A percentile compares a stretch with the other conserved stretches of the same genome.
phyloP scores from a whole-genome alignment of 1,139 yeast species.

The Saccharomyces hybrid region DNA sequence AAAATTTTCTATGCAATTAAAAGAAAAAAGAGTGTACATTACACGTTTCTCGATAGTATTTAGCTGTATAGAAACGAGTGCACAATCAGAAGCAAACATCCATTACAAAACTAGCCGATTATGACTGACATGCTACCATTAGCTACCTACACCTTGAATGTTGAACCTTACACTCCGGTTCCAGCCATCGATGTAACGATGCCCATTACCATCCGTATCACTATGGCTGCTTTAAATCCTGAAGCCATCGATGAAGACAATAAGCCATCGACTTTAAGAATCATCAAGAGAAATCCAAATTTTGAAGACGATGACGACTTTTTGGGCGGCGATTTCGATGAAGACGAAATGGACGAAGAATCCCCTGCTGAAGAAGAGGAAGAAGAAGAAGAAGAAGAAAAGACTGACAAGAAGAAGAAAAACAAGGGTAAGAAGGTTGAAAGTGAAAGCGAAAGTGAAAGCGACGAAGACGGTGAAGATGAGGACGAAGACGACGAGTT shows the following conservation, averaged over 20 bases:
- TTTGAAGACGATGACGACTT: constrained; percentile 39
- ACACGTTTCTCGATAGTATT: background rate
- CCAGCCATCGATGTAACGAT: constrained; percentile 80
- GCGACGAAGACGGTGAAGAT: constrained; percentile 30
- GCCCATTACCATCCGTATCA: constrained; percentile 83
- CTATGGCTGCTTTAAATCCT: constrained; percentile 94
- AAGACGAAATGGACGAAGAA: constrained; percentile 41
- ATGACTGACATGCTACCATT: constrained; percentile 73
- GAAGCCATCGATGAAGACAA: constrained; percentile 70
- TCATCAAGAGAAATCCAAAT: constrained; percentile 64
- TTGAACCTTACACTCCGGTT: constrained; percentile 77
- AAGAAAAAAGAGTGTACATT: background rate
- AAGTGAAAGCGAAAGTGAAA: constrained; percentile 31
- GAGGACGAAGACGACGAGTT: constrained; percentile 52
- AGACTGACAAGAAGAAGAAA: constrained; percentile 25
- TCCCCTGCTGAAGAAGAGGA: constrained; percentile 35
- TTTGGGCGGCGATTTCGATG: constrained; percentile 48
- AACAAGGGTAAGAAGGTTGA: constrained; percentile 32
- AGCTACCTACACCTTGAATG: constrained; percentile 76
- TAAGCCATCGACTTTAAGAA: constrained; percentile 81
- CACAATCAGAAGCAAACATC: background rate
- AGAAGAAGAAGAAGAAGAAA: constrained; percentile 30
- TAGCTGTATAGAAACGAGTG: background rate
- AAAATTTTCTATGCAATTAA: background rate
- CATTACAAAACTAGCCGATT: constrained; percentile 6